A percentile compares a stretch with the other conserved stretches of the same genome.
These are phyloP conservation scores for Aspergillus pseudonomiae DNA, from an alignment of 2,329 filamentous ascomycete species.

Conservation along the genomic window DNA sequence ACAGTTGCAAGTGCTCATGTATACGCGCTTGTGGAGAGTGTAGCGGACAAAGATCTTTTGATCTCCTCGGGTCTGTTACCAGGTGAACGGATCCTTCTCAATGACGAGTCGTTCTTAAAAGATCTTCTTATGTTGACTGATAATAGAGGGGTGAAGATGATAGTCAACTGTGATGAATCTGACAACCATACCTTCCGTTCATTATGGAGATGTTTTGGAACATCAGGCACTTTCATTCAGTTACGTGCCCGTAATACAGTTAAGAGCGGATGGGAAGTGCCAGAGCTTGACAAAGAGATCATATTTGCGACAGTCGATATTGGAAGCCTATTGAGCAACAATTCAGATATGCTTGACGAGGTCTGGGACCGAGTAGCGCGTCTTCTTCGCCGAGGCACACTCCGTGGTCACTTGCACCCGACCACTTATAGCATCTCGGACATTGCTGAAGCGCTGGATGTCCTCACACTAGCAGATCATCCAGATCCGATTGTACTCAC, in stretches of 20 bases:
- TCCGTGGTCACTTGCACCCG: constrained; percentile 15
- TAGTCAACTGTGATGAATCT: constrained; percentile 14
- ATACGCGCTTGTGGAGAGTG: constrained; percentile 19
- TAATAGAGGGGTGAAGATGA: constrained; percentile 11
- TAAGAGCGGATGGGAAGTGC: not conserved
- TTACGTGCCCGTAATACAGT: constrained; percentile 13
- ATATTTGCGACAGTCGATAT: constrained; percentile 22
- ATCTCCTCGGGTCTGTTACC: constrained; percentile 13
- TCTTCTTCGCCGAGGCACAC: constrained; percentile 17
- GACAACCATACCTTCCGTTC: not conserved
- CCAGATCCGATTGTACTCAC: constrained; percentile 11
- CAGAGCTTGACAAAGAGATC: constrained; percentile 9
- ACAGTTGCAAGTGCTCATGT: constrained; percentile 7
- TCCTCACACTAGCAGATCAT: constrained; percentile 4
- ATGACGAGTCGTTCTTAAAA: constrained; percentile 3
- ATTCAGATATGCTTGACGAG: constrained; percentile 2
- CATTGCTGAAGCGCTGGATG: constrained; percentile 16
- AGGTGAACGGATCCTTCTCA: constrained; percentile 17
- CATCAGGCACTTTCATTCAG: constrained; percentile 34
- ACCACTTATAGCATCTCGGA: constrained; percentile 10
- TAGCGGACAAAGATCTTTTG: not conserved
- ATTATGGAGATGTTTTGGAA: not conserved
- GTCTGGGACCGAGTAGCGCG: constrained; percentile 17
- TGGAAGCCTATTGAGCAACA: constrained; percentile 13
- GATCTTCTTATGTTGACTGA: constrained; percentile 10